Evolutionary conservation across 2,329 filamentous ascomycete genomes (phyloP).

Genomic region (Bisporella sp.): DNA sequence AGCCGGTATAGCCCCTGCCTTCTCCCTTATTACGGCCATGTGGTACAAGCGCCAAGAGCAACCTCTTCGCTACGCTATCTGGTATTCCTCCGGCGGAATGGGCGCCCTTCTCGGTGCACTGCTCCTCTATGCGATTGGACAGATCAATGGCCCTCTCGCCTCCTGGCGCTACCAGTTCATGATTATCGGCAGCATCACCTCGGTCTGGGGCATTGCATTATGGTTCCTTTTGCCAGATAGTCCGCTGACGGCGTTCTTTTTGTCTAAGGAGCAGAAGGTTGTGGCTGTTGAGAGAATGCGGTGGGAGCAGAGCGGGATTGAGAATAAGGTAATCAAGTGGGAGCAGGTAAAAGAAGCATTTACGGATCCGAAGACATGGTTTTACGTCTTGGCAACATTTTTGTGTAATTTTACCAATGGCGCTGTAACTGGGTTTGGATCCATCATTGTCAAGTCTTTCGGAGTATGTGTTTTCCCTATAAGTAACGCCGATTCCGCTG

Average conservation of each 20-base stretch:
- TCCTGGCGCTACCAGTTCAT: conserved; percentile 14
- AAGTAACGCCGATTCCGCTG: not conserved
- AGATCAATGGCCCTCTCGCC: conserved; percentile 13
- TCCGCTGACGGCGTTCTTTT: conserved; percentile 36
- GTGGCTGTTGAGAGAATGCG: conserved; percentile 18
- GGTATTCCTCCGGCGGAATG: conserved; percentile 19
- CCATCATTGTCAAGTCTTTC: not conserved
- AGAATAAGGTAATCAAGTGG: conserved; percentile 28
- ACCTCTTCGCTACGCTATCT: conserved; percentile 4
- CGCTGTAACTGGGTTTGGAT: conserved; percentile 1
- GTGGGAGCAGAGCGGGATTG: conserved; percentile 10
- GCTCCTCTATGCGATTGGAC: conserved; percentile 28
- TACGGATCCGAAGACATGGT: conserved; percentile 27
- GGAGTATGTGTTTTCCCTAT: not conserved
- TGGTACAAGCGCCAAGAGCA: conserved; percentile 22
- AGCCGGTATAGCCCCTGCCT: conserved; percentile 25
- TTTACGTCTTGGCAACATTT: conserved; percentile 2
- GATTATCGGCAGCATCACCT: conserved; percentile 13
- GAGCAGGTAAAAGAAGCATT: conserved; percentile 33
- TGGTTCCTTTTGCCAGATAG: conserved; percentile 41
- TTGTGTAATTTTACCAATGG: conserved; percentile 2
- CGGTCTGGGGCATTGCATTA: conserved; percentile 19
- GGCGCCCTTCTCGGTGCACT: conserved; percentile 26
- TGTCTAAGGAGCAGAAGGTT: conserved; percentile 33
- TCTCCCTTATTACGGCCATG: conserved; percentile 28